Conservation (phyloP, 768 basidiomycete genomes). For the Exidia glandulosa region DNA sequence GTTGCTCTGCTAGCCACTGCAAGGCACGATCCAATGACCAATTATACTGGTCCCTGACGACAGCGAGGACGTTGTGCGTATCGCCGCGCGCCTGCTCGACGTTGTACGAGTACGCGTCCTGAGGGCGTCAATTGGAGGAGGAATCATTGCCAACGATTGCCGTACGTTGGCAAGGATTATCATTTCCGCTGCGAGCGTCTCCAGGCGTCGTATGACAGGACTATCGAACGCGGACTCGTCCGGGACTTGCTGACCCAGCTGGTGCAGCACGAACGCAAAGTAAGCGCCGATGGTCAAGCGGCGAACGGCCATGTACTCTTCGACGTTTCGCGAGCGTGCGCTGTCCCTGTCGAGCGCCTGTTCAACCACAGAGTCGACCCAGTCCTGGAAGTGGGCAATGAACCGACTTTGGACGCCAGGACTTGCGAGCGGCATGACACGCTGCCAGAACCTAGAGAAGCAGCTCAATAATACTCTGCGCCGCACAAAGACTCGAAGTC, state of each 20-base stretch:
- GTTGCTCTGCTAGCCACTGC: conserved; percentile 19
- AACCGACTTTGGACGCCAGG: conserved; percentile 22
- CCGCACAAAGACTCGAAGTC: too few species aligned
- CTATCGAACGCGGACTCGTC: conserved; percentile 32
- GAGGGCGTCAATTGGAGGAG: conserved; percentile 13
- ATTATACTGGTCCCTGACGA: conserved; percentile 65
- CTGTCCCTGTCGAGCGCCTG: conserved; percentile 30
- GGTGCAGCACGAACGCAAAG: conserved; percentile 27
- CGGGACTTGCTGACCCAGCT: conserved; percentile 28
- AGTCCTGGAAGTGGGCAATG: conserved; percentile 25
- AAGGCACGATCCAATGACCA: conserved; percentile 64
- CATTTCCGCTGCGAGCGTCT: conserved; percentile 20
- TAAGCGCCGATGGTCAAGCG: conserved; percentile 29
- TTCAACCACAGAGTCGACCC: conserved; percentile 26
- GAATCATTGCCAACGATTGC: not conserved
- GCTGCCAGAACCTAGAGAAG: conserved; percentile 25
- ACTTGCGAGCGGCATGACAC: conserved; percentile 14
- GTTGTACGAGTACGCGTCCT: conserved; percentile 84
- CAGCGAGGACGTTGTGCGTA: conserved; percentile 75
- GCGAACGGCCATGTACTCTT: conserved; percentile 29
- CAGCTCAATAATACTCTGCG: too few species aligned
- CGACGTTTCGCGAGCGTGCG: conserved; percentile 22
- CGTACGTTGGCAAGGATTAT: conserved; percentile 22
- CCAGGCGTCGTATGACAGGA: conserved; percentile 24
- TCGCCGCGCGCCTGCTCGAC: conserved; percentile 74